Percentiles rank a stretch among this genome's conserved stretches.
These are phyloP conservation scores for Nigrospora oryzae DNA, from an alignment of 2,329 filamentous ascomycete genomes.

Conservation along the genomic window DNA sequence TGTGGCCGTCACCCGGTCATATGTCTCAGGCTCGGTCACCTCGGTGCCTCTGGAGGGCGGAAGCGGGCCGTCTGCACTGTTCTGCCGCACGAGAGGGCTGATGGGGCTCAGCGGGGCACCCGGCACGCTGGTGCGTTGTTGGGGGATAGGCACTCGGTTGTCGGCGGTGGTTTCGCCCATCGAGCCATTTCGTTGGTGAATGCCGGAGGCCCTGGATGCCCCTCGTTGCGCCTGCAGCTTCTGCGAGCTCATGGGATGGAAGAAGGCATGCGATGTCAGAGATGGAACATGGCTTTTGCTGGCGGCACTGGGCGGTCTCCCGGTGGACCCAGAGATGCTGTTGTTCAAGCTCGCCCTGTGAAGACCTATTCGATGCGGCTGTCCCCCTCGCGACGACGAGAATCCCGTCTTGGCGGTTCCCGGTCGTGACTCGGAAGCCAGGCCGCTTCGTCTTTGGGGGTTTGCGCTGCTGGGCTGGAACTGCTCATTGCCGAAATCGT, in stretches of 20 bases:
- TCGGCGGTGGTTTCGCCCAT: constrained; percentile 23
- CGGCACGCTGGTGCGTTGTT: constrained; percentile 35
- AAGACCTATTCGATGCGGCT: constrained; percentile 45
- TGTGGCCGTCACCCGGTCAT: constrained; percentile 64
- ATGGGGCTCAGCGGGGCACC: constrained; percentile 35
- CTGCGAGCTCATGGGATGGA: constrained; percentile 93
- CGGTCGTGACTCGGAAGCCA: constrained; percentile 42
- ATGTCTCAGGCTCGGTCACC: constrained; percentile 64
- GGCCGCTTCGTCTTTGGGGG: constrained; percentile 27
- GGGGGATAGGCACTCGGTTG: constrained; percentile 37
- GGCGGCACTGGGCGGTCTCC: constrained; percentile 55
- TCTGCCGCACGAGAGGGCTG: constrained; percentile 21
- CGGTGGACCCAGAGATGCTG: constrained; percentile 35
- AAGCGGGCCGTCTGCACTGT: constrained; percentile 42
- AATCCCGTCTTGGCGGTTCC: constrained; percentile 42
- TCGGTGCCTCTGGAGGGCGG: constrained; percentile 68
- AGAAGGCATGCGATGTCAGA: constrained; percentile 84
- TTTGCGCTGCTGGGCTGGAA: constrained; percentile 10
- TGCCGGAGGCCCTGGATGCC: constrained; percentile 33
- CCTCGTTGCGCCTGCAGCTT: constrained; percentile 84
- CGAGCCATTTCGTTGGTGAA: constrained; percentile 22
- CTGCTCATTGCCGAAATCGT: constrained; percentile 25
- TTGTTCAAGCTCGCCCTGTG: constrained; percentile 34
- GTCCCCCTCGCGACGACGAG: constrained; percentile 35
- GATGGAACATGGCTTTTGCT: constrained; percentile 85